phyloP scores from a whole-genome alignment of 345 rosid species.

The Chamaenerion angustifolium region DNA sequence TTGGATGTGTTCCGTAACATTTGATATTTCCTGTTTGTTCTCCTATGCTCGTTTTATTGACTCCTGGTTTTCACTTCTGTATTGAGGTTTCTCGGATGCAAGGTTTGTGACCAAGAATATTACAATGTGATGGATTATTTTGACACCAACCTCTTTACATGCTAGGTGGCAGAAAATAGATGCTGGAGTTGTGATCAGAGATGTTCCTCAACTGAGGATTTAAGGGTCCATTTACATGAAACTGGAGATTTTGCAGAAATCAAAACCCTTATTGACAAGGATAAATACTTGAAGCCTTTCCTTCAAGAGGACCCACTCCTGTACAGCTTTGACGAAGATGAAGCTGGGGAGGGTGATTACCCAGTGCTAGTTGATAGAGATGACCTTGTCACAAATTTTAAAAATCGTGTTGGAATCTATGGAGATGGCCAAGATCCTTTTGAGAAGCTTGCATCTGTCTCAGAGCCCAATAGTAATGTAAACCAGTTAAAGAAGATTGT shows the following conservation, averaged over 20 bases:
- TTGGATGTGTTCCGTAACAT: too few species aligned
- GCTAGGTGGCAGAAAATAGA: conserved; percentile 60
- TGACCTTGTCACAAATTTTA: conserved; percentile 31
- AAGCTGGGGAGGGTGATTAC: conserved; percentile 48
- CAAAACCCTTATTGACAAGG: conserved; percentile 35
- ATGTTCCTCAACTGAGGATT: conserved; percentile 26
- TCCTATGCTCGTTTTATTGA: too few species aligned
- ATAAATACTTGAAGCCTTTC: conserved; percentile 62
- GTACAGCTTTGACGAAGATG: conserved; percentile 64
- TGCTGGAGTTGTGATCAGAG: conserved; percentile 55
- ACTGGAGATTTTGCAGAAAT: conserved; percentile 17
- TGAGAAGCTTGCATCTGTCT: conserved; percentile 14
- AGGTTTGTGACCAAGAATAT: too few species aligned
- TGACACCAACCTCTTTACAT: conserved; percentile 5
- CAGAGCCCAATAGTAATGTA: conserved; percentile 7
- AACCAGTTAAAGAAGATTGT: conserved; percentile 18
- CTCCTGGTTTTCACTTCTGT: too few species aligned
- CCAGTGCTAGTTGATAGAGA: conserved; percentile 27
- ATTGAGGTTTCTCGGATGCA: too few species aligned
- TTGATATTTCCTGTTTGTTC: too few species aligned
- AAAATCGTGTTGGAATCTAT: conserved; percentile 25
- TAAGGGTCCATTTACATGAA: conserved; percentile 36
- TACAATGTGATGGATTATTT: not conserved
- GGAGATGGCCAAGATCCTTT: conserved; percentile 20
- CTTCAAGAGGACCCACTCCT: conserved; percentile 68